phyloP scores from a whole-genome alignment of 2,329 filamentous ascomycete species.

The Knufia fluminis region DNA sequence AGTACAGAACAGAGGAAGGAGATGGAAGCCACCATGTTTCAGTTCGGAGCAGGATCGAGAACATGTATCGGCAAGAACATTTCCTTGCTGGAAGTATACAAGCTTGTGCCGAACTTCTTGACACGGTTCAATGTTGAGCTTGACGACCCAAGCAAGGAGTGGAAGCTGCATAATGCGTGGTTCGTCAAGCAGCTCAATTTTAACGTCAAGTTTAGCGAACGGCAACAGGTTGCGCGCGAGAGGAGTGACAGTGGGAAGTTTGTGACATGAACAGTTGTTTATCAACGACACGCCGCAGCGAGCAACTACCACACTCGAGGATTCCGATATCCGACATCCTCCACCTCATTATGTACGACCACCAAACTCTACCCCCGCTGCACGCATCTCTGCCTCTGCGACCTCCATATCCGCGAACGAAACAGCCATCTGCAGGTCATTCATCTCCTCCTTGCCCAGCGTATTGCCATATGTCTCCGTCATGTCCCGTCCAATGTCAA shows the following conservation, averaged over 20 bases:
- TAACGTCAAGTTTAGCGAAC: constrained; percentile 23
- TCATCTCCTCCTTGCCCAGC: too few species aligned
- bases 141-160: constrained; percentile 18
- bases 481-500: too few species aligned
- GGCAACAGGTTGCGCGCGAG: background rate
- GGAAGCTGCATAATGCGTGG: constrained; percentile 35
- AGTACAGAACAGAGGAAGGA: constrained; percentile 33
- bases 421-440: too few species aligned
- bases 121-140: constrained; percentile 19
- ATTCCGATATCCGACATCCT: too few species aligned
- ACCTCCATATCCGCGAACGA: too few species aligned
- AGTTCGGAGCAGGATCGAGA: constrained; percentile 44
- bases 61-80: constrained; percentile 32
- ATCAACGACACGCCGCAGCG: too few species aligned
- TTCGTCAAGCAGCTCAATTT: constrained; percentile 37
- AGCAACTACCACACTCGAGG: too few species aligned
- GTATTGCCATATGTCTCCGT: too few species aligned
- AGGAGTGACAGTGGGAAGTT: background rate
- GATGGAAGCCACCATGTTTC: constrained; percentile 36
- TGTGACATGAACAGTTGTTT: background rate
- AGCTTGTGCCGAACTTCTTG: constrained; percentile 24
- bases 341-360: too few species aligned
- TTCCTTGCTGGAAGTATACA: constrained; percentile 25
- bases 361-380: too few species aligned
- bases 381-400: too few species aligned